Conservation (phyloP, 768 basidiomycete species). For the Mycena venus region DNA sequence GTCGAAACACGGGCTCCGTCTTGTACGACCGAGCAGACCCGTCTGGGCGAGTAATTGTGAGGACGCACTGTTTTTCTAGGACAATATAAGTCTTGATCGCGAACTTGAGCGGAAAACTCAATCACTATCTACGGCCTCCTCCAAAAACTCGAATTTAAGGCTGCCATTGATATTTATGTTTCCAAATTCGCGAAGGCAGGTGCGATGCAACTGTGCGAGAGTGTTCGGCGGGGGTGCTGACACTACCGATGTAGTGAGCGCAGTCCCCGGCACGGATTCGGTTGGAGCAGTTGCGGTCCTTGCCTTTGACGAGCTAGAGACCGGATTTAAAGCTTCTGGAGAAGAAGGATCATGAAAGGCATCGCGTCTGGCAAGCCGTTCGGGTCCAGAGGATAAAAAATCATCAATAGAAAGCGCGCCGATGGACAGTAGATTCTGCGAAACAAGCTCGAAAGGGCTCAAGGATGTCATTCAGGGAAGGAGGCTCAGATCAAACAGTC, state of each 20-base stretch:
- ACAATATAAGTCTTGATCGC: too few relatives aligned
- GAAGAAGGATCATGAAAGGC: background rate
- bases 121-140: conserved; percentile 55
- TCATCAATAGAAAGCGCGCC: conserved; percentile 14
- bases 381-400: background rate
- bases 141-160: conserved; percentile 63
- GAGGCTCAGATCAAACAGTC: too few relatives aligned
- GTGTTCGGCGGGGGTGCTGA: too few relatives aligned
- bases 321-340: background rate
- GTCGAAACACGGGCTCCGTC: conserved; percentile 58
- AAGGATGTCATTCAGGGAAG: background rate
- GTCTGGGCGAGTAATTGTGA: conserved; percentile 71
- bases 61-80: conserved; percentile 70
- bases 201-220: conserved; percentile 55
- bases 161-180: conserved; percentile 47
- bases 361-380: background rate
- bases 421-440: conserved; percentile 11
- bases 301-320: background rate
- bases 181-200: conserved; percentile 59
- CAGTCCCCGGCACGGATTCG: background rate
- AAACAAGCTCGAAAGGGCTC: background rate
- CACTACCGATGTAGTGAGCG: too few relatives aligned
- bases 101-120: background rate
- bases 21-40: conserved; percentile 66
- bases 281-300: background rate